Conservation (phyloP, 495 filamentous ascomycete species). For the Lichenothelia convexa region DNA sequence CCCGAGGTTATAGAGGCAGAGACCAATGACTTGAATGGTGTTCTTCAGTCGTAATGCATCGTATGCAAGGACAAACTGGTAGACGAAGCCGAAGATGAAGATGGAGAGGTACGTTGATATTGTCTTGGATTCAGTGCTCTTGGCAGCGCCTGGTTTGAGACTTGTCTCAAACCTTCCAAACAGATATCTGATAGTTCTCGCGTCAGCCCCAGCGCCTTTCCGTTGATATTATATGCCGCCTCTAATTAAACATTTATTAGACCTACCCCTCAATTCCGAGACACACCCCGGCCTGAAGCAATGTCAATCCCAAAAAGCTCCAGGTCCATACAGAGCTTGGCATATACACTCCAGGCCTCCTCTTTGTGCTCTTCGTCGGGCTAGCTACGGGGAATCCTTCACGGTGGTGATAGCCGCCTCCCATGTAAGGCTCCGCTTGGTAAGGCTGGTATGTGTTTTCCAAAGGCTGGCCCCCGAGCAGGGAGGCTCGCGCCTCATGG, state of each 20-base stretch:
- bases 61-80: slow-evolving; percentile 73
- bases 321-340: slow-evolving; percentile 77
- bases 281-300: slow-evolving; percentile 58
- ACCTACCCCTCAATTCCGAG: slow-evolving; percentile 76
- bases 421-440: slow-evolving; percentile 1
- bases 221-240: background rate
- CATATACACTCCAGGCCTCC: slow-evolving; percentile 37
- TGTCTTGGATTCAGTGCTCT: slow-evolving; percentile 35
- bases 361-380: slow-evolving; percentile 5
- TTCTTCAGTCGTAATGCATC: slow-evolving; percentile 91
- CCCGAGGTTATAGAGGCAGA: slow-evolving; percentile 80
- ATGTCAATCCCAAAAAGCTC: slow-evolving; percentile 56
- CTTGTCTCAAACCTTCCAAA: slow-evolving; percentile 48
- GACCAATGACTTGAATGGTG: slow-evolving; percentile 93
- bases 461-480: slow-evolving; percentile 39
- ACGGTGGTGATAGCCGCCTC: slow-evolving; percentile 34
- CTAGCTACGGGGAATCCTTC: slow-evolving; percentile 30
- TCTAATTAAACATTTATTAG: background rate
- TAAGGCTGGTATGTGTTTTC: slow-evolving; percentile 32
- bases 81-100: slow-evolving; percentile 95
- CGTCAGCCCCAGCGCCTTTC: slow-evolving; percentile 2
- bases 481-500: slow-evolving; percentile 43
- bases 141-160: slow-evolving; percentile 17
- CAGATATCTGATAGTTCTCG: slow-evolving; percentile 44
- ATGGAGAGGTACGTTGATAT: slow-evolving; percentile 82